Base-by-base conservation (phyloP, 2,329 filamentous ascomycete genomes). In the Paracoccidioides brasiliensis region DNA sequence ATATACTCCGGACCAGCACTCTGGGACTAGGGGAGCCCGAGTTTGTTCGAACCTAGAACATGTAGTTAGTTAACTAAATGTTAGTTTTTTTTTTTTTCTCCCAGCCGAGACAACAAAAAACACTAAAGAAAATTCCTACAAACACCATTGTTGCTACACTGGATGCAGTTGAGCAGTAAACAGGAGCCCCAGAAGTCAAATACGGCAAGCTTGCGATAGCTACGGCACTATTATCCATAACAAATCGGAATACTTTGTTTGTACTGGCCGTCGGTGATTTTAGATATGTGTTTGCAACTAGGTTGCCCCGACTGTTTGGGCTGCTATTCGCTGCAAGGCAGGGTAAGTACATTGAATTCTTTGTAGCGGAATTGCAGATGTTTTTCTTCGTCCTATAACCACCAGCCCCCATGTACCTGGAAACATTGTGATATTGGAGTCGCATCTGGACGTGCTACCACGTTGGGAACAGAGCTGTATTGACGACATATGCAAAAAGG, bases 281-380 rank as follows among this genome's bases (percentile, higher is more conserved):
- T 68, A 12, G 49, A 60, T 7, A 72, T 67, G 14, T 62, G 64
- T 4, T 62, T 53, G 58, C 66, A 68, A 2, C 46, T 56, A 38
- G 60, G 50, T 12, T 12, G 65, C 64, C 28, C 64, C 64, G 40
- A 64, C 54, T 49, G 55, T 62, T 45, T 61, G 51, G 37, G 63
- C 63, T 28, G 66, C 66, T 41, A 67, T 56, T 15, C 58, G 48
- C 53, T 66, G 54, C 14, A 72, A 64, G 44, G 60, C 64, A 35
- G 58, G 28, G 1, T n/a, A n/a, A n/a, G n/a, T 22, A 70, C 62
- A 61, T 70, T 64, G 56, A 70, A 70, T 9, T 42, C 30, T 42
- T 53, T 53, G 52, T 64, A 67, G 38, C 67, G 62, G 22, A 61
- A 57, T 56, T 57, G 58, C 12, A 65, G 57, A 45, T 64, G 60